Percentiles rank a stretch among this genome's conserved stretches.
These are phyloP conservation scores for Achaetomium macrosporum DNA, from an alignment of 2,329 filamentous ascomycete genomes.

Conservation along the genomic window DNA sequence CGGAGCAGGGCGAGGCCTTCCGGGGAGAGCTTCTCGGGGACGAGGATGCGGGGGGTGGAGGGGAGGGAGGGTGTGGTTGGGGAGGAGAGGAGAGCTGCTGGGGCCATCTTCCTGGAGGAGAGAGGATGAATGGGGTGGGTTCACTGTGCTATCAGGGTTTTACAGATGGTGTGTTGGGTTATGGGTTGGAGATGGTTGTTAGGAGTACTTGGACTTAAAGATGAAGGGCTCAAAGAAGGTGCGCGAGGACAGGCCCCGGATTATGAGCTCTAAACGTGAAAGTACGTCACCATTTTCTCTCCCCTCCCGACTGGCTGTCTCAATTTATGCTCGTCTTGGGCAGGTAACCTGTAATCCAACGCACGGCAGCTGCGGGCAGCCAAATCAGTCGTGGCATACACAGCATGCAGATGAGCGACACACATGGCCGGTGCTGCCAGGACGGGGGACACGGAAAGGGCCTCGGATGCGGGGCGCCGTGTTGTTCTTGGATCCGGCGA, in stretches of 20 bases:
- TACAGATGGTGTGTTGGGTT: not conserved
- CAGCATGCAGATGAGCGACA: not conserved
- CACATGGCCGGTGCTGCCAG: not conserved
- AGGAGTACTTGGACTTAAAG: not conserved
- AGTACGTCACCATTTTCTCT: not conserved
- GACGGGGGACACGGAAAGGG: not conserved
- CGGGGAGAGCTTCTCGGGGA: conserved; percentile 74
- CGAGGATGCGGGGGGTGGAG: conserved; percentile 50
- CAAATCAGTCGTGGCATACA: not conserved
- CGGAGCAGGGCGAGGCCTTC: conserved; percentile 65
- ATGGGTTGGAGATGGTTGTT: not conserved
- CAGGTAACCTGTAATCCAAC: not conserved
- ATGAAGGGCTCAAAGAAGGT: too few species aligned
- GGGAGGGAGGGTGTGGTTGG: conserved; percentile 15
- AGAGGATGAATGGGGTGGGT: not conserved
- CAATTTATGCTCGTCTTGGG: not conserved
- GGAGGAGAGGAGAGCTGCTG: conserved; percentile 25
- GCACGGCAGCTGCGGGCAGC: conserved; percentile 1
- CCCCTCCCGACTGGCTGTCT: not conserved
- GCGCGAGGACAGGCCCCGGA: too few species aligned
- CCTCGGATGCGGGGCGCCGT: not conserved
- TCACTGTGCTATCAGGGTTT: not conserved
- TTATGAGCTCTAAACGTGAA: not conserved
- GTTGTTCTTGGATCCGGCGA: not conserved
- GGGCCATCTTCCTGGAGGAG: conserved; percentile 21